Evolutionary conservation across 495 filamentous ascomycete species (phyloP), one percentile per base, ranked within the genome.

Genomic region (Aspergillus homomorphus): DNA sequence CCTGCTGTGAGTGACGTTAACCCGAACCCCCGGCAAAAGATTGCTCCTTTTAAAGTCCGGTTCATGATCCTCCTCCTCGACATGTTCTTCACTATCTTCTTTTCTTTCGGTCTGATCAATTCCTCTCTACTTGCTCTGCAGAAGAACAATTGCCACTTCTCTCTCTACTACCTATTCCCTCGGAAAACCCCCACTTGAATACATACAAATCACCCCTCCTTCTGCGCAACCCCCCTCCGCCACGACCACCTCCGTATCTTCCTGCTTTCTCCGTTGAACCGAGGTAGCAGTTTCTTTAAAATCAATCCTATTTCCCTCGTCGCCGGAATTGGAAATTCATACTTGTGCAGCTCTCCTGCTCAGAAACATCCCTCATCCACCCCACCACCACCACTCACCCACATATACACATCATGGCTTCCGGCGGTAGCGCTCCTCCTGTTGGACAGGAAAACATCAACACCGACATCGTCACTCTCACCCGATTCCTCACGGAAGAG

Each of bases 391-490:
- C 14, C 24, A 38, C 30, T 19, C 20, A 45, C 24, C 45, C 9
- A 53, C 46, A 54, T 48, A 24, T 16, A 53, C 42, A 62, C 68
- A 75, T 50, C 58, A 81, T 77, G 70, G 56, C 74, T 53, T 43
- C 61, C 54, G 72, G 65, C 66, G 30, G 53, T 44, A 63, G 58
- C 52, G 62, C 65, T 58, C 60, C 73, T 48, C 70, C 73, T 53
- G 75, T 77, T 14, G 81, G 82, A 26, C 77, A 86, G 57, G 84
- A 95, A 77, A 86, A 89, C 68, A 84, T 98, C 73, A 96, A 98
- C 81, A 96, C 90, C 42, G 85, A 97, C 66, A 97, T 98, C 62
- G 81, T 98, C 66, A 98, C 94, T 38, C 86, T 98, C 65, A 96
- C 94, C 22, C 81, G 94, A 59, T 96, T 92, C 82, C 83, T 98